Percentiles rank a stretch among this genome's conserved stretches.
Evolutionary conservation across 192 early-diverging fungal genomes (phyloP).

Genomic region (Thoreauomyces humboldtii): DNA sequence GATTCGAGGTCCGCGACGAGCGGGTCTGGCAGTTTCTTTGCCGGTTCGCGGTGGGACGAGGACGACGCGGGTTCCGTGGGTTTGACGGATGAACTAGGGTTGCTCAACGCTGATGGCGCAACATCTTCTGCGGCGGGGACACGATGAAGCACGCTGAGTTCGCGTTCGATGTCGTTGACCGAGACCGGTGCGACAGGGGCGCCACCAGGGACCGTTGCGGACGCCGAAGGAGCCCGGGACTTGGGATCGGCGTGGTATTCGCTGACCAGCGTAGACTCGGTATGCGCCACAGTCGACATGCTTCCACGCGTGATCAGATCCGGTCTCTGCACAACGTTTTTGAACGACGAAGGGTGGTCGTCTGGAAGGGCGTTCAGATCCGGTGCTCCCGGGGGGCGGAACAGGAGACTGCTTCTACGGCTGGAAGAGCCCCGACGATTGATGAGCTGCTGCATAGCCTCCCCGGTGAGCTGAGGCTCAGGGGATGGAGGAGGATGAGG

Average conservation of each 20-base stretch:
- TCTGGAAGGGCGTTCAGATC: too few relatives aligned
- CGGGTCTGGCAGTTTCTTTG: neutral
- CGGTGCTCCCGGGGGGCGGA: too few relatives aligned
- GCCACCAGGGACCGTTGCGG: neutral
- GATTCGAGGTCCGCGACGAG: neutral
- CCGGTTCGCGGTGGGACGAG: too few relatives aligned
- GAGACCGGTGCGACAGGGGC: too few relatives aligned
- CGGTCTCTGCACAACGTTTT: too few relatives aligned
- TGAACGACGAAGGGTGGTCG: too few relatives aligned
- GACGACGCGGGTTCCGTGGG: neutral
- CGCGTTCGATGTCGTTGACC: neutral
- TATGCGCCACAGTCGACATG: neutral
- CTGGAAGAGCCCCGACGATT: too few relatives aligned
- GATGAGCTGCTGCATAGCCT: too few relatives aligned
- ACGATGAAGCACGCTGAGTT: slow-evolving; percentile 1
- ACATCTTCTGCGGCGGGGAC: neutral
- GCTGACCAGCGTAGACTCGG: neutral
- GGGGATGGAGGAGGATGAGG: too few relatives aligned
- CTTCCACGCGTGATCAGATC: neutral
- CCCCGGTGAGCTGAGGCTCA: too few relatives aligned
- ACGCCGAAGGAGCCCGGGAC: neutral
- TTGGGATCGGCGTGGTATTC: neutral
- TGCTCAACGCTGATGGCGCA: too few relatives aligned
- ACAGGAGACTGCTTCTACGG: too few relatives aligned
- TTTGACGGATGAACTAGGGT: neutral